phyloP scores from a whole-genome alignment of 345 rosid genomes.

The Rhizophora mangle region DNA sequence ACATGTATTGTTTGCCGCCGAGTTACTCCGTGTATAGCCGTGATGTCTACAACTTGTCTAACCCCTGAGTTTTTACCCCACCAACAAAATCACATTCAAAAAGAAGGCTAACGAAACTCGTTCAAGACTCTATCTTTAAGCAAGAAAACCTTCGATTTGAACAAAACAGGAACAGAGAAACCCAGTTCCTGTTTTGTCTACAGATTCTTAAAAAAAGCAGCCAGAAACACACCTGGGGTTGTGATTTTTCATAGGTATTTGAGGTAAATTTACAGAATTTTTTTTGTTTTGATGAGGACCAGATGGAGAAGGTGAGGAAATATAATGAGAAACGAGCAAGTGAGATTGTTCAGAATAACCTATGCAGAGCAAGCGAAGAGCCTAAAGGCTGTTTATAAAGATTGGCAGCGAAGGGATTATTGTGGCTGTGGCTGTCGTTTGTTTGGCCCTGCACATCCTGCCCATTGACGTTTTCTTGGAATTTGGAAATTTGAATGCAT shows the following conservation, averaged over 20 bases:
- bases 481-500: too few species aligned
- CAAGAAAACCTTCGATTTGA: background rate
- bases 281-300: too few species aligned
- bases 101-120: background rate
- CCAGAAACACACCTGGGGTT: too few species aligned
- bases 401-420: background rate
- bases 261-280: too few species aligned
- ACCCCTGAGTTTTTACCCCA: constrained; percentile 21
- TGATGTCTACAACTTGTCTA: constrained; percentile 66
- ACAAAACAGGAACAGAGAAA: background rate
- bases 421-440: too few species aligned
- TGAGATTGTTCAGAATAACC: too few species aligned
- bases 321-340: background rate
- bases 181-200: too few species aligned
- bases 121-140: background rate
- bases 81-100: background rate
- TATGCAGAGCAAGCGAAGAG: background rate
- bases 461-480: too few species aligned
- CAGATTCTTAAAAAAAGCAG: too few species aligned
- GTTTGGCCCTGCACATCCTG: too few species aligned
- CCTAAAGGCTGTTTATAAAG: background rate
- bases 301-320: too few species aligned
- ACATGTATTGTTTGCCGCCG: constrained; percentile 71
- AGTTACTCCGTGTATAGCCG: constrained; percentile 83
- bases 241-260: too few species aligned